Conservation (phyloP, 768 basidiomycete genomes). For the Auricularia cornea region DNA sequence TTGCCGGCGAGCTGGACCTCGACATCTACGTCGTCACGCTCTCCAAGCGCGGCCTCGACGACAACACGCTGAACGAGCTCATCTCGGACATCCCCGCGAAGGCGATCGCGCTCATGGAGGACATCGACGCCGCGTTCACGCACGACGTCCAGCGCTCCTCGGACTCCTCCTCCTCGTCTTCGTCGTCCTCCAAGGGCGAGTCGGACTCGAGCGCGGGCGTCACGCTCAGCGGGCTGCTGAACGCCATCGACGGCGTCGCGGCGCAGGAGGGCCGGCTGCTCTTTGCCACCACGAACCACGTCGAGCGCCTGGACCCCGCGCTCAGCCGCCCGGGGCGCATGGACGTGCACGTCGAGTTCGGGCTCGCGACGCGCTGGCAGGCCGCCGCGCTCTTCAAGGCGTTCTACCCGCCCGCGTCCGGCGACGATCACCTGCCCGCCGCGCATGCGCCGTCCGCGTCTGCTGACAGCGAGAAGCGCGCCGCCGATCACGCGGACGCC, state of each 20-base stretch:
- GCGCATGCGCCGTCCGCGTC: no score
- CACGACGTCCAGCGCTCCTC: constrained; percentile 31
- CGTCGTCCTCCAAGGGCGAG: background rate
- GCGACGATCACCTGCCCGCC: background rate
- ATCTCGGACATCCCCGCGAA: constrained; percentile 57
- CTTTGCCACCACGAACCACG: constrained; percentile 74
- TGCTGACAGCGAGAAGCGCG: background rate
- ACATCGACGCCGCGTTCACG: constrained; percentile 71
- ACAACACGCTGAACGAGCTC: constrained; percentile 46
- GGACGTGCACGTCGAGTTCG: constrained; percentile 13
- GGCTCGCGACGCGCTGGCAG: constrained; percentile 54
- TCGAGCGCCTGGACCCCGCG: constrained; percentile 59
- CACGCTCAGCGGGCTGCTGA: constrained; percentile 54
- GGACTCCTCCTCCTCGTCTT: background rate
- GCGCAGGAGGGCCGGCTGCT: constrained; percentile 78
- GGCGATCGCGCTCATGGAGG: constrained; percentile 76
- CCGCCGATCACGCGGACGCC: background rate
- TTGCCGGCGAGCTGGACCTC: constrained; percentile 71
- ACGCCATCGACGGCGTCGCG: constrained; percentile 70
- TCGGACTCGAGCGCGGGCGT: background rate
- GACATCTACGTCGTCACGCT: constrained; percentile 68
- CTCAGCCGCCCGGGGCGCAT: constrained; percentile 71
- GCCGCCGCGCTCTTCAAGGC: constrained; percentile 54
- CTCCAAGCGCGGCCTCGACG: constrained; percentile 54
- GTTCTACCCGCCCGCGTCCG: constrained; percentile 49